A percentile compares a stretch with the other conserved stretches of the same genome.
Evolutionary conservation across 2,329 filamentous ascomycete genomes (phyloP).

Genomic region (Alternaria panax): DNA sequence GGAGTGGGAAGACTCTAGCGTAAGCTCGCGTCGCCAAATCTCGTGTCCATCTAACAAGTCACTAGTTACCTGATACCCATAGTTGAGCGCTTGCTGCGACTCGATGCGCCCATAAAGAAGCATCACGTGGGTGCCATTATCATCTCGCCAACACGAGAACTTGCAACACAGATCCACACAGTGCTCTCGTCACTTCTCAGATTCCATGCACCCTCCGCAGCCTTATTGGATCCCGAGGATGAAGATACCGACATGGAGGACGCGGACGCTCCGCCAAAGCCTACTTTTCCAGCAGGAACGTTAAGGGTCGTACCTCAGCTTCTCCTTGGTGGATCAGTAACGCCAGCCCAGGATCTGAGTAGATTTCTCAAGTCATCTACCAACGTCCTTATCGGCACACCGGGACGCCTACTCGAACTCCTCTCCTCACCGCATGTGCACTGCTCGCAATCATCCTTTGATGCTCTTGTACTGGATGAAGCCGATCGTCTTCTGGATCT

Average conservation of each 20-base stretch:
- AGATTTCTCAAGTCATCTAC: constrained; percentile 83
- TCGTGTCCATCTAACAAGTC: background rate
- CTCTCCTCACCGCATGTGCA: constrained; percentile 87
- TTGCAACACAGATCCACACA: constrained; percentile 87
- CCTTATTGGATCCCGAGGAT: constrained; percentile 63
- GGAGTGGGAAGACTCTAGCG: constrained; percentile 47
- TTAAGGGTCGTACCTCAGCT: constrained; percentile 76
- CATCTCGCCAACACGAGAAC: constrained; percentile 89
- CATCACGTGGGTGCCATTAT: constrained; percentile 91
- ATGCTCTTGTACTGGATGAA: constrained; percentile 91
- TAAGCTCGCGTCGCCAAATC: constrained; percentile 8
- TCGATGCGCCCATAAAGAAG: constrained; percentile 83
- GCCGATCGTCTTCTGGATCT: constrained; percentile 91
- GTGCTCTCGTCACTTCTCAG: constrained; percentile 78
- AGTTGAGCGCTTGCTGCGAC: constrained; percentile 79
- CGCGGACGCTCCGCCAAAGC: constrained; percentile 47
- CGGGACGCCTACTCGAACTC: constrained; percentile 86
- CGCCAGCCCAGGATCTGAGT: constrained; percentile 83
- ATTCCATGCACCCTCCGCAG: constrained; percentile 83
- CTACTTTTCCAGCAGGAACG: constrained; percentile 56
- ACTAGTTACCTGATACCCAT: constrained; percentile 77
- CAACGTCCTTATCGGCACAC: constrained; percentile 89
- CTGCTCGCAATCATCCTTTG: constrained; percentile 86
- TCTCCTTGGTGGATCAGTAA: constrained; percentile 81
- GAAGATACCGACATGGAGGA: constrained; percentile 54